phyloP scores from a whole-genome alignment of 2,329 filamentous ascomycete species.

The Ascochyta fabae region DNA sequence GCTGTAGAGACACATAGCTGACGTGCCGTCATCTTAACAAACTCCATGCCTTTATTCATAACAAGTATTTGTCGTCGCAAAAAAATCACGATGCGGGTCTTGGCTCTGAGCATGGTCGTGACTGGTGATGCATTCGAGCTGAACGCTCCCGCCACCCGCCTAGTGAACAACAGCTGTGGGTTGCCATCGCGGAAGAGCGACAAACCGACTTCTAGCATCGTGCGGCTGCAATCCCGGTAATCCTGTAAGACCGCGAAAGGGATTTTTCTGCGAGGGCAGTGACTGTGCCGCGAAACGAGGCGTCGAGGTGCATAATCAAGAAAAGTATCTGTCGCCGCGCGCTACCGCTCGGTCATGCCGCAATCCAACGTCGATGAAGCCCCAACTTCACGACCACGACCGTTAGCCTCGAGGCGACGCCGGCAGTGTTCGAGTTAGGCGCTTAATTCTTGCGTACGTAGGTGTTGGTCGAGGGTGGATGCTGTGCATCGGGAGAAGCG shows the following conservation, averaged over 20 bases:
- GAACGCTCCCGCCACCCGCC: conserved; percentile 22
- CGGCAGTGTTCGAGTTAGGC: conserved; percentile 1
- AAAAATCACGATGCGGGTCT: conserved; percentile 25
- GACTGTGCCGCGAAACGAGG: conserved; percentile 9
- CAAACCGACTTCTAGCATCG: conserved; percentile 29
- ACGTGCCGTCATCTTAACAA: background rate
- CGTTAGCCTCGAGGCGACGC: conserved; percentile 4
- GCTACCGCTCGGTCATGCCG: conserved; percentile 29
- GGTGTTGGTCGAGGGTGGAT: conserved; percentile 22
- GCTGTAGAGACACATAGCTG: conserved; percentile 1
- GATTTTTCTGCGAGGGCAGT: background rate
- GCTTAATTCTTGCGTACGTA: conserved; percentile 23
- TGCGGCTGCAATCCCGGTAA: conserved; percentile 18
- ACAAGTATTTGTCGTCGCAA: conserved; percentile 29
- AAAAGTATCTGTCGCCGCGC: conserved; percentile 30
- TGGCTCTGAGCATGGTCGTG: conserved; percentile 30
- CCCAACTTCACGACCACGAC: conserved; percentile 9
- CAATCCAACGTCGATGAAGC: conserved; percentile 24
- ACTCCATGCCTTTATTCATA: conserved; percentile 15
- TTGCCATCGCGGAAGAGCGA: conserved; percentile 34
- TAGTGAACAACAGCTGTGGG: conserved; percentile 24
- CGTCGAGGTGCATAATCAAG: conserved; percentile 12
- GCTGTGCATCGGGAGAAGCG: conserved; percentile 20
- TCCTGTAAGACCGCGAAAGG: conserved; percentile 32
- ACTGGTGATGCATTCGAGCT: conserved; percentile 39